A percentile compares a stretch with the other conserved stretches of the same genome.
Evolutionary conservation across 768 basidiomycete genomes (phyloP).

Genomic region (Termitomyces eurrhizus): DNA sequence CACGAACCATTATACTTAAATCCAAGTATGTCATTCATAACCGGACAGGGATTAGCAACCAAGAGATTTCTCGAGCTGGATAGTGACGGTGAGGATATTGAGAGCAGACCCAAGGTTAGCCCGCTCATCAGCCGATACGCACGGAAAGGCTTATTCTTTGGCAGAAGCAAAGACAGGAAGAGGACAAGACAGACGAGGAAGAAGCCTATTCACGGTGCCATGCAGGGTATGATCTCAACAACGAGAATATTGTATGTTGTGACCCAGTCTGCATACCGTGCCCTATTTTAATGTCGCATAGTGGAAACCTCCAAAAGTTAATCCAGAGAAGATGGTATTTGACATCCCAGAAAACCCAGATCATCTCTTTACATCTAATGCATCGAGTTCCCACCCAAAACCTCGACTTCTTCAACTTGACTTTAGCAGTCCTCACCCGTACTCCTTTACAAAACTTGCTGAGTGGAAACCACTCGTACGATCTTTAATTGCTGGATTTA

Average conservation of each 20-base stretch:
- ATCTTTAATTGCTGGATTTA: no score
- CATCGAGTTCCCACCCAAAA: no score
- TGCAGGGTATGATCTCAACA: conserved; percentile 22
- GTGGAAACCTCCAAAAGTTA: conserved; percentile 17
- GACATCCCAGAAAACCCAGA: conserved; percentile 5
- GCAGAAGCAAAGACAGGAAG: conserved; percentile 8
- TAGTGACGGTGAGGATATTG: conserved; percentile 16
- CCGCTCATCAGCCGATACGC: not conserved
- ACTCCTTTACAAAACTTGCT: no score
- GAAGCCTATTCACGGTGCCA: conserved; percentile 12
- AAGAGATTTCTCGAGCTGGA: conserved; percentile 11
- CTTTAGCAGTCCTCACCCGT: no score
- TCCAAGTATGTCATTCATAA: no score
- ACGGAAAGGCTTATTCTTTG: not conserved
- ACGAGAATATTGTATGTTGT: conserved; percentile 20
- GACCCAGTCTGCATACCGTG: no score
- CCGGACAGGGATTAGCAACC: not conserved
- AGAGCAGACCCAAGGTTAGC: conserved; percentile 12
- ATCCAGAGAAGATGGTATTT: conserved; percentile 11
- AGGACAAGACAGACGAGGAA: conserved; percentile 11
- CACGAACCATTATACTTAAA: no score
- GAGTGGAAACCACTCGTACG: no score
- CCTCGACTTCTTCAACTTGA: no score
- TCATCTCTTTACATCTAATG: no score
- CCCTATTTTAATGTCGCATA: not conserved